Evolutionary conservation across 2,329 filamentous ascomycete species (phyloP), one percentile per base, ranked within the genome.

Genomic region (Pseudogymnoascus sp.): DNA sequence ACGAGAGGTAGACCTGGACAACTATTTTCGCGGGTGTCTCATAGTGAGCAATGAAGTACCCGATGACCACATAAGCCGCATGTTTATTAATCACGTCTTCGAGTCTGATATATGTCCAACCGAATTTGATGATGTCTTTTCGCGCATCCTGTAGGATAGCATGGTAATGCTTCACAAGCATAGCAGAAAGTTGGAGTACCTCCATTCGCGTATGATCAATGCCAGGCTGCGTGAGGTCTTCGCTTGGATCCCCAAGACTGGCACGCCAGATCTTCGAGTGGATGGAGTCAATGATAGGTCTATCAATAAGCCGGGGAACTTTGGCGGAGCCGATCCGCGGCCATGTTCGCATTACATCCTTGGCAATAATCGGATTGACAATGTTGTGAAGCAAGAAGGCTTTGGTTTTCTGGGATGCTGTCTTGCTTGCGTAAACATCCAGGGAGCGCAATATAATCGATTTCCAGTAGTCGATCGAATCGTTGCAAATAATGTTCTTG

Each of bases 61-160:
- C 91, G 64, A 99, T 95, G 5, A 99, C 85, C 4, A 97, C 93
- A 69, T 99, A 99, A 2, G 94, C 92, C 0, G 93, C 94, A 72
- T 97, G 94, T 74, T 99, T 99, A 78, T 97, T 99, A 77, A 99
- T 96, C 62, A 96, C 90, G 73, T 99, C 94, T 70, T 99, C 95
- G n/a, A 99, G 82, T 22, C 90, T 86, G 69, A 99, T 99, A 71
- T 96, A 97, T 16, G 92, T 96, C 94, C 94, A 99, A 2, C 91
- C 92, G 74, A 97, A 99, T 75, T 97, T 97, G 70, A 99, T 99
- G 64, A 99, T 93, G 65, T 99, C 94, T 74, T 99, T 99, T 37
- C 95, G 86, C 2, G 90, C 87, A 69, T 97, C 94, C 67, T 95
- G 89, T 1, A 99, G 82, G 60, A 91, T 89, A 32, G 84, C 83